Evolutionary conservation across 371 early-diverging fungal genomes (phyloP), one percentile per base, ranked within the genome.

Genomic region (Spraguea lophii): DNA sequence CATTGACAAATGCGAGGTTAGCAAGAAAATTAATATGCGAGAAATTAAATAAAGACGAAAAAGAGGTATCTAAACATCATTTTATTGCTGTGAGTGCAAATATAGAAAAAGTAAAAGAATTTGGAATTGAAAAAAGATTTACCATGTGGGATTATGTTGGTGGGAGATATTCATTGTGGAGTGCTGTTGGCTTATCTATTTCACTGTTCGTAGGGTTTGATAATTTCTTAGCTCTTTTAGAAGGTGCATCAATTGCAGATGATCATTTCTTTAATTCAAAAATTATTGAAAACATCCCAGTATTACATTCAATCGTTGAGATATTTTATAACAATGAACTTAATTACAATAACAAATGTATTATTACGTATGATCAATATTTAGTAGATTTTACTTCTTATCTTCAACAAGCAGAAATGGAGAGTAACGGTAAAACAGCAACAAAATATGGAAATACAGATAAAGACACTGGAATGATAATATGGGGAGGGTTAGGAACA

Each of bases 91-190:
- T 95, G 21, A 88, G 88, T 9, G 88, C 97, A 63, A 91, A 91
- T 78, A 78, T 77, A n/a, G 72, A 78, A 52, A 82, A 76, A 27
- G 88, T 85, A 21, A 76, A 78, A 52, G 80, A 75, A 20, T 90
- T 90, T 63, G 90, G 91, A 50, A 91, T 95, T 56, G 78, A 76
- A 63, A 66, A 77, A 27, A 87, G 91, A 83, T 90, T 95, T 78
- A 80, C 81, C 69, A 92, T 95, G 79, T 92, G 92, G 92, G 97
- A 95, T 73, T 94, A 87, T 86, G 92, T 94, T 49, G 93, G 97
- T 63, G 97, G 97, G 36, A 81, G 97, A 52, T 95, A 91, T 76
- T 90, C 90, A 41, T 78, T 93, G 34, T 95, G 97, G 97, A 88
- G 89, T 30, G 88, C 92, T 38, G 90, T 90, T 56, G 92, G 94